Evolutionary conservation across 2,329 filamentous ascomycete species (phyloP).

Genomic region (Nigrograna mackinnonii): DNA sequence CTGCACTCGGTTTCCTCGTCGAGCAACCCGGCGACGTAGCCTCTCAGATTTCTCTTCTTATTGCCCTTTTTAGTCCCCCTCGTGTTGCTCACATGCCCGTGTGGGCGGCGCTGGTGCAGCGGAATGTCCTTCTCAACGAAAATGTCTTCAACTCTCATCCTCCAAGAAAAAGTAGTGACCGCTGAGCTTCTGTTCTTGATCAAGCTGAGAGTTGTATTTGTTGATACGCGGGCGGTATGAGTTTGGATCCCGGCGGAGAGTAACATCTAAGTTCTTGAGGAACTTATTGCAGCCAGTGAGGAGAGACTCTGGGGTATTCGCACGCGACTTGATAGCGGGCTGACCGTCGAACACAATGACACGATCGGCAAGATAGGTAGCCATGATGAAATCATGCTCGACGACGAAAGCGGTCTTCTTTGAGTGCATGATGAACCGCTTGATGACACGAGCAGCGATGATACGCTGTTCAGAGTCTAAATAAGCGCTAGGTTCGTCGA

Average conservation of each 20-base stretch:
- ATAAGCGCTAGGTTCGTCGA: slow-evolving; percentile 85
- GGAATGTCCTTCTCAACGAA: slow-evolving; percentile 50
- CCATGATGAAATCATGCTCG: slow-evolving; percentile 99
- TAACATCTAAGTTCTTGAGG: slow-evolving; percentile 95
- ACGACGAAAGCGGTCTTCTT: slow-evolving; percentile 99
- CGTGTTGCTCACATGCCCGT: slow-evolving; percentile 46
- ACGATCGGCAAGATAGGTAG: slow-evolving; percentile 79
- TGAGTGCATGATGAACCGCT: slow-evolving; percentile 99
- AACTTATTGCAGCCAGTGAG: slow-evolving; percentile 96
- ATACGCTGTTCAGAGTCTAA: slow-evolving; percentile 99
- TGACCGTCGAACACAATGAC: slow-evolving; percentile 98
- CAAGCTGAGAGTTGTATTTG: slow-evolving; percentile 92
- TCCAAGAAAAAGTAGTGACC: slow-evolving; percentile 99
- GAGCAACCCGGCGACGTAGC: slow-evolving; percentile 37
- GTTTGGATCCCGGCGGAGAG: slow-evolving; percentile 95
- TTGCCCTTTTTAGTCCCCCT: slow-evolving; percentile 40
- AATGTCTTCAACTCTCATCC: slow-evolving; percentile 75
- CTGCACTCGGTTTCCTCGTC: slow-evolving; percentile 60
- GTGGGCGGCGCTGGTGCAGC: slow-evolving; percentile 34
- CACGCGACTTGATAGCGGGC: slow-evolving; percentile 84
- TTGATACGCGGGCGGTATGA: slow-evolving; percentile 98
- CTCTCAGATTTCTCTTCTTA: slow-evolving; percentile 36
- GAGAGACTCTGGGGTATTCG: slow-evolving; percentile 87
- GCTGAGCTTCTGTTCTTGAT: slow-evolving; percentile 92
- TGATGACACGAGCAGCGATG: slow-evolving; percentile 94